Percentiles rank a stretch among this genome's conserved stretches.
Conservation (phyloP, 2,329 filamentous ascomycete genomes). For the Colletotrichum spaethianum region DNA sequence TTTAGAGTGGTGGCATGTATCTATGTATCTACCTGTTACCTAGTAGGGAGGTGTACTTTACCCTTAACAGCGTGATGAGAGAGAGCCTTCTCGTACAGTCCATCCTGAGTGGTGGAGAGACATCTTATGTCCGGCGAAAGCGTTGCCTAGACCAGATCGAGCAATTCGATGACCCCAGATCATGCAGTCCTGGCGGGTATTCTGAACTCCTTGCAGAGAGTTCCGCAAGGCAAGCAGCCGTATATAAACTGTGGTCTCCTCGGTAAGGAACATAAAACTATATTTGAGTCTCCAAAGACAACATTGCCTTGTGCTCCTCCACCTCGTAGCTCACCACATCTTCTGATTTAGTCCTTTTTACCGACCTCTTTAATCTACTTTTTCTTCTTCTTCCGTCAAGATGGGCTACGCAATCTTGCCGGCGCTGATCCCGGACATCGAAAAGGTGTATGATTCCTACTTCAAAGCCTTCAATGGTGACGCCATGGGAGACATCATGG, state of each 20-base stretch:
- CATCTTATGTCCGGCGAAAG: too few relatives aligned
- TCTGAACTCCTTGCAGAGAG: neutral
- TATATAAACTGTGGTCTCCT: neutral
- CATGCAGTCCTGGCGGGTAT: neutral
- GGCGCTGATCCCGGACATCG: slow-evolving; percentile 62
- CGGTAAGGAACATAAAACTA: neutral
- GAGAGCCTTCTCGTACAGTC: neutral
- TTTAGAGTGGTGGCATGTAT: neutral
- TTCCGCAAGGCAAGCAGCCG: too few relatives aligned
- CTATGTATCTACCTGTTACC: neutral
- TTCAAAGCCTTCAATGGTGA: slow-evolving; percentile 60
- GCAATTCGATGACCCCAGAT: neutral
- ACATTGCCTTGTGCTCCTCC: neutral
- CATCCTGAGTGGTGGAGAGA: neutral
- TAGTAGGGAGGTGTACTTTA: neutral
- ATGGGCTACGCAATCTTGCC: slow-evolving; percentile 60
- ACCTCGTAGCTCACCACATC: neutral
- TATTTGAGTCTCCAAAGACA: too few relatives aligned
- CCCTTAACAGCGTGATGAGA: neutral
- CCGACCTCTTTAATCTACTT: neutral
- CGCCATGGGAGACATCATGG: slow-evolving; percentile 55
- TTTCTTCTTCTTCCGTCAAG: slow-evolving; percentile 15
- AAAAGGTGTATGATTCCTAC: slow-evolving; percentile 61
- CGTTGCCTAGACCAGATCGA: slow-evolving; percentile 6
- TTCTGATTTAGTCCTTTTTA: too few relatives aligned